Conservation (phyloP, 495 filamentous ascomycete genomes). For the Cercophora newfieldiana region DNA sequence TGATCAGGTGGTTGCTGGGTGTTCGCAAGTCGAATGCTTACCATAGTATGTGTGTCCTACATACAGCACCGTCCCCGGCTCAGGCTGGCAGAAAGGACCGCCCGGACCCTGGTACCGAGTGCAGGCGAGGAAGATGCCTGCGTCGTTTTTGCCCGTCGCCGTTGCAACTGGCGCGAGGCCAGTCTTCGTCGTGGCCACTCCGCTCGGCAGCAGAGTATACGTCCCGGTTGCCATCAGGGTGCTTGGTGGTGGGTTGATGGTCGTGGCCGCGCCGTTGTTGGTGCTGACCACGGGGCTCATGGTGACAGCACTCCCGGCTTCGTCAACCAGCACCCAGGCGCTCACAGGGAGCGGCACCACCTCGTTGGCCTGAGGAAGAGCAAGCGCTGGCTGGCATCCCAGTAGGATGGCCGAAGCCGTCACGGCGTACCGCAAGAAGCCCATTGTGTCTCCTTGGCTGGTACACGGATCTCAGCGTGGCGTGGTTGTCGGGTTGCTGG, state of each 20-base stretch:
- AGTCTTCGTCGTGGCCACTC: constrained; percentile 25
- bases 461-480: background rate
- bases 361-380: constrained; percentile 20
- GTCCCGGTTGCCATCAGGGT: constrained; percentile 26
- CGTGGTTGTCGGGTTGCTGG: background rate
- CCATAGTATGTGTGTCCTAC: constrained; percentile 33
- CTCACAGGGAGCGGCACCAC: constrained; percentile 13
- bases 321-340: constrained; percentile 33
- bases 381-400: constrained; percentile 3
- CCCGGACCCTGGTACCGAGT: constrained; percentile 18
- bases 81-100: constrained; percentile 34
- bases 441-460: constrained; percentile 6
- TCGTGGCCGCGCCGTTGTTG: constrained; percentile 25
- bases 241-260: constrained; percentile 25
- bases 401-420: constrained; percentile 8
- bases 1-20: background rate
- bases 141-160: constrained; percentile 19
- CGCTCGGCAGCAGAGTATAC: constrained; percentile 27
- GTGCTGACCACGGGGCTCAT: constrained; percentile 27
- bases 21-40: constrained; percentile 3
- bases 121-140: constrained; percentile 34
- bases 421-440: background rate
- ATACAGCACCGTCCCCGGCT: constrained; percentile 23
- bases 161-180: constrained; percentile 33
- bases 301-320: constrained; percentile 25